Evolutionary conservation across 441 rosid species (phyloP).

Genomic region (Populus tomentosa): DNA sequence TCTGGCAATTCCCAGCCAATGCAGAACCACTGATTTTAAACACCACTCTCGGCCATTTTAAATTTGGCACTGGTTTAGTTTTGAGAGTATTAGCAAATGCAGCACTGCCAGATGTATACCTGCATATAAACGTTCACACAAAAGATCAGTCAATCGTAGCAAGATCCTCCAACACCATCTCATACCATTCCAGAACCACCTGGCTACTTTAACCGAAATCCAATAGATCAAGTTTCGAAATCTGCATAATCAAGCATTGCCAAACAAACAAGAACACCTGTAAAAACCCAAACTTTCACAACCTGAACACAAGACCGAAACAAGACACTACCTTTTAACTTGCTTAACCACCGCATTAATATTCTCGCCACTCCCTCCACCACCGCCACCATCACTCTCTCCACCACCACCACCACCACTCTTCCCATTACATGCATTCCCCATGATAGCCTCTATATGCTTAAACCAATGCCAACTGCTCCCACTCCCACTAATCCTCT

Average conservation of each 20-base stretch:
- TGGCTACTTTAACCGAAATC: neutral
- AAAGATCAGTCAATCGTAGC: neutral
- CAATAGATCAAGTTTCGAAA: neutral
- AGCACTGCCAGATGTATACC: slow-evolving; percentile 21
- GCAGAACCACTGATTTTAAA: slow-evolving; percentile 84
- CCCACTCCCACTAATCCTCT: slow-evolving; percentile 56
- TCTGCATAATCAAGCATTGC: neutral
- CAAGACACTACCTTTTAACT: slow-evolving; percentile 44
- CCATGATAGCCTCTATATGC: slow-evolving; percentile 83
- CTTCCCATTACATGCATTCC: slow-evolving; percentile 46
- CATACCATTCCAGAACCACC: neutral
- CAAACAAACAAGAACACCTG: neutral
- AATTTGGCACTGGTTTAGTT: slow-evolving; percentile 38
- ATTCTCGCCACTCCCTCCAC: slow-evolving; percentile 19
- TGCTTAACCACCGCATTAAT: slow-evolving; percentile 32
- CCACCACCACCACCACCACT: slow-evolving; percentile 13
- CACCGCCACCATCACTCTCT: slow-evolving; percentile 7
- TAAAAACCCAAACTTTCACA: neutral
- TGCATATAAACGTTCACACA: slow-evolving; percentile 9
- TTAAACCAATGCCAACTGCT: slow-evolving; percentile 97
- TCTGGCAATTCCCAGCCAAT: slow-evolving; percentile 59
- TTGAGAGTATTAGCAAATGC: slow-evolving; percentile 31
- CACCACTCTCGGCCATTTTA: slow-evolving; percentile 82
- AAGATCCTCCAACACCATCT: neutral
- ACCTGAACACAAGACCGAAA: neutral